Evolutionary conservation across 2,329 filamentous ascomycete species (phyloP), one percentile per base, ranked within the genome.

Genomic region (Metarhizium brunneum): DNA sequence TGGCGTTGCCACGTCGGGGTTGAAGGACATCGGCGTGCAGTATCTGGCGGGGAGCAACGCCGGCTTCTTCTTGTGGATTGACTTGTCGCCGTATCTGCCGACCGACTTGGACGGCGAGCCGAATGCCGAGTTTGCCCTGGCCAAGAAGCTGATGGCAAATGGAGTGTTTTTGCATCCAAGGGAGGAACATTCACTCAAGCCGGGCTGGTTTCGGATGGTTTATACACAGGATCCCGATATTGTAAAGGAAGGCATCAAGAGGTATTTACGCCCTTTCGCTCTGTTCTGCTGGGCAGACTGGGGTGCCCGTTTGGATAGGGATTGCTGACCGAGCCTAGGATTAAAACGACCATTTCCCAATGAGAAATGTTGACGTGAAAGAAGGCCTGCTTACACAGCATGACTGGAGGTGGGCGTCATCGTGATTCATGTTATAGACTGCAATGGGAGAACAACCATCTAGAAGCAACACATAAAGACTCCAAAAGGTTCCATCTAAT

Each of bases 11-110:
- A 74, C 70, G 0, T 48, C 59, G 0, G 67, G 65, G 4, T 65
- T 82, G 16, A 60, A 64, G 8, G 63, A 67, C 2, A 66, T 76
- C 7, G 70, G 72, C 2, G 72, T 83, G 3, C 60, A 67, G 4
- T 80, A 78, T 57, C 52, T 73, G n/a, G 52, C 57, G 1, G 66
- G 66, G 68, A 71, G 70, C n/a, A 83, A 82, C 58, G 80, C 80
- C 0, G 80, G 77, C 0, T 82, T 83, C 61, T 84, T 84, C 61
- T 58, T 84, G 2, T 83, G 76, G 71, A 64, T 80, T 2, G 72
- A 83, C 61, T 61, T 84, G 16, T 73, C 72, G 0, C 69, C 71
- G 0, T 76, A 71, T 56, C 62, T 81, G 40, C 65, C 70, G 1
- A 59, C 55, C 2, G 57, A 68, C 2, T 55, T 59, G 4, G 57